These are phyloP conservation scores for Ascochyta lentis DNA, from an alignment of 2,329 filamentous ascomycete species.

Conservation along the genomic window DNA sequence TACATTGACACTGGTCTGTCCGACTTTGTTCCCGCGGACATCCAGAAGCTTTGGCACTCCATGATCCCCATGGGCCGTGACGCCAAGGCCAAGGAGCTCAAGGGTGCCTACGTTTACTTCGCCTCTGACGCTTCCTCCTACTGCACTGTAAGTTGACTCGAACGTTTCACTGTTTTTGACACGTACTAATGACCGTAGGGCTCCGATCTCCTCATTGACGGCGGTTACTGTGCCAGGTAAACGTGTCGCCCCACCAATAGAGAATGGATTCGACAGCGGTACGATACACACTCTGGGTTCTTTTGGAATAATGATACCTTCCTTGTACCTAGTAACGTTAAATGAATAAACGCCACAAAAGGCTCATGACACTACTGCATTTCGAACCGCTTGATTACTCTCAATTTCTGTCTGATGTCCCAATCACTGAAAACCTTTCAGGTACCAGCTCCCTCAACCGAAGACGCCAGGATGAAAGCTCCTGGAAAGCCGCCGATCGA, in stretches of 20 bases:
- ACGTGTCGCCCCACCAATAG: conserved; percentile 29
- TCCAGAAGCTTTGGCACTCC: conserved; percentile 75
- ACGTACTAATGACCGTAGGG: conserved; percentile 47
- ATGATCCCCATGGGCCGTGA: conserved; percentile 84
- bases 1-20: conserved; percentile 73
- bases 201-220: conserved; percentile 75
- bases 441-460: conserved; percentile 3
- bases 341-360: conserved; percentile 22
- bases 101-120: conserved; percentile 82
- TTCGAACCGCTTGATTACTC: not conserved
- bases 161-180: conserved; percentile 27
- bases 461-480: not conserved
- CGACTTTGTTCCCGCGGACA: conserved; percentile 71
- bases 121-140: conserved; percentile 84
- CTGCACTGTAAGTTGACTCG: conserved; percentile 65
- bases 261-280: conserved; percentile 18
- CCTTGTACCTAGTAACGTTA: conserved; percentile 26
- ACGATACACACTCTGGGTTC: conserved; percentile 19
- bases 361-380: conserved; percentile 3
- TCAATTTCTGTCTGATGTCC: not conserved
- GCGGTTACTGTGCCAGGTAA: conserved; percentile 66
- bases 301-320: conserved; percentile 26
- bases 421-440: not conserved
- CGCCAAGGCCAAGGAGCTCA: conserved; percentile 76
- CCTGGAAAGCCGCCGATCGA: conserved; percentile 5